Evolutionary conservation across 257 asterid genomes (phyloP), one percentile per base, ranked within the genome.

Genomic region (Scutellaria barbata): DNA sequence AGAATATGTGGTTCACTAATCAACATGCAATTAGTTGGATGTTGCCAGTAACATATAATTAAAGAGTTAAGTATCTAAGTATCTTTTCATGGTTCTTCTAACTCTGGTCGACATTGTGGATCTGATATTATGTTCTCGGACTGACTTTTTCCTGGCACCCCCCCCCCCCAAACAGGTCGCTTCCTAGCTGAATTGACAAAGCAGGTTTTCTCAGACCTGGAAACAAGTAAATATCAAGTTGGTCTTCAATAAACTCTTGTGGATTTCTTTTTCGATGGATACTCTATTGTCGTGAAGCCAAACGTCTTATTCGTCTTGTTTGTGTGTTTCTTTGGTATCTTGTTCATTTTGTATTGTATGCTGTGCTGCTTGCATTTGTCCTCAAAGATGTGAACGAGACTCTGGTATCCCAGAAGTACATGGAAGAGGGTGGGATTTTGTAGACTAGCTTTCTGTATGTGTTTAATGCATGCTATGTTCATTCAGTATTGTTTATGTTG

Each of bases 141-240:
- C 35, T 30, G 35, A 30, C 35, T 30, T 30, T 30, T 30, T 30
- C 35, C 35, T 30, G 35, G 4, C 35, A 1, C 25, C 13, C 30
- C 62, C 8, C 20, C 12, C 48, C 48, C 13, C 96, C 37, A 89
- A 70, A 75, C 92, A 94, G 98, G 98, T 33, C 97, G 98, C 65
- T 94, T 93, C 80, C 89, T 94, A 60, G 98, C 85, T 63, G 98
- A 94, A 86, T 81, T 90, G 79, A 94, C 98, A 48, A 94, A 86
- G 85, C 97, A 94, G 85, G 98, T 94, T 17, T 91, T 94, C 79
- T 62, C 85, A 12, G 98, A 94, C 74, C 88, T 94, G 80, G 72
- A 71, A 3, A 87, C 96, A 50, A 94, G 97, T 87, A 94, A 93
- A 93, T 93, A 89, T 83, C 98, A 93, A 81, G 98, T 93, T 78